These are phyloP conservation scores for Rusavskia elegans DNA, from an alignment of 495 filamentous ascomycete species.

Conservation along the genomic window DNA sequence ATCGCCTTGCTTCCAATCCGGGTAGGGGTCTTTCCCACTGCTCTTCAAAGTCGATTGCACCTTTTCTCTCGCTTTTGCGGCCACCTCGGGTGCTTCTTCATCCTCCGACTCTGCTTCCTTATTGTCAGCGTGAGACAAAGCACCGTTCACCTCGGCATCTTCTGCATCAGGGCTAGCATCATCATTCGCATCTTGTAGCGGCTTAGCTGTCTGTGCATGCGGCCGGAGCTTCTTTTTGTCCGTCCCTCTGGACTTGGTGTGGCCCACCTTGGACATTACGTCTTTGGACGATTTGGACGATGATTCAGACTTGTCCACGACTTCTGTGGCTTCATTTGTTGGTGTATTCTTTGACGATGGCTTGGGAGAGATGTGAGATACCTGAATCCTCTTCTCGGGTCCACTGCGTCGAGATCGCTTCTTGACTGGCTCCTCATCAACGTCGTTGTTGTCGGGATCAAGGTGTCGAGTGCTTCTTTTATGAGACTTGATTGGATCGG, in stretches of 20 bases:
- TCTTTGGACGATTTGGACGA: too few relatives aligned
- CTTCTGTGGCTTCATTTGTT: neutral
- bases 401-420: conserved; percentile 44
- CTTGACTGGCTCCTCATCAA: conserved; percentile 24
- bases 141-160: conserved; percentile 22
- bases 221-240: too few relatives aligned
- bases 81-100: conserved; percentile 59
- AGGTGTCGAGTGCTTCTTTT: conserved; percentile 5
- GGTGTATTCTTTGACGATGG: neutral
- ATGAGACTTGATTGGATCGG: neutral
- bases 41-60: conserved; percentile 62
- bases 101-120: conserved; percentile 43
- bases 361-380: neutral
- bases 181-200: conserved; percentile 5
- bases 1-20: conserved; percentile 79
- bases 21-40: conserved; percentile 63
- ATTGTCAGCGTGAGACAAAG: neutral
- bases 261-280: too few relatives aligned
- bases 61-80: conserved; percentile 63
- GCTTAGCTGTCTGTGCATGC: too few relatives aligned
- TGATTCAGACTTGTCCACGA: too few relatives aligned
- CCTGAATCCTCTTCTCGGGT: conserved; percentile 11
- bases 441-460: conserved; percentile 19
- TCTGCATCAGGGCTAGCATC: conserved; percentile 7
- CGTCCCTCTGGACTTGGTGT: too few relatives aligned